Evolutionary conservation across 768 basidiomycete species (phyloP).

Genomic region (Asterophora parasitica): DNA sequence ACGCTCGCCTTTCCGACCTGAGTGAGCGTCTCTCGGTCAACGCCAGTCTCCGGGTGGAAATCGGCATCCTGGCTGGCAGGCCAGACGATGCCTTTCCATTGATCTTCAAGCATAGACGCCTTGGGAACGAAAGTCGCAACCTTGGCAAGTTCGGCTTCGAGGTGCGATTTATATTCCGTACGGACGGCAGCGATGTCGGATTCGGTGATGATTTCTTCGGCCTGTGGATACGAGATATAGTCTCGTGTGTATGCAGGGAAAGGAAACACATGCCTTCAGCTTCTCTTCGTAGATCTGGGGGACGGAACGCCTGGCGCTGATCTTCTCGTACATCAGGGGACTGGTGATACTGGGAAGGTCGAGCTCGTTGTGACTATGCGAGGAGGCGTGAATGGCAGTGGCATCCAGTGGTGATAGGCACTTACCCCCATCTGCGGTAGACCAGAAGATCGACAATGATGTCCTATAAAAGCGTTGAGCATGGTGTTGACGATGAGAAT

Average conservation of each 20-base stretch:
- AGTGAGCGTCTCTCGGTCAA: slow-evolving; percentile 44
- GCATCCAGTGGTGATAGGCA: not conserved
- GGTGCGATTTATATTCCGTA: slow-evolving; percentile 50
- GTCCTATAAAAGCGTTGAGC: slow-evolving; percentile 38
- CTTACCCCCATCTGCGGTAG: slow-evolving; percentile 71
- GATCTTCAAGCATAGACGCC: slow-evolving; percentile 53
- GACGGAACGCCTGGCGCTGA: slow-evolving; percentile 69
- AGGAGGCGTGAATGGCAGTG: not conserved
- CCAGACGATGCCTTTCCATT: slow-evolving; percentile 67
- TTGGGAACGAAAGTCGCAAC: slow-evolving; percentile 45
- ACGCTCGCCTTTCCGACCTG: slow-evolving; percentile 70
- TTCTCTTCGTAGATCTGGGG: slow-evolving; percentile 80
- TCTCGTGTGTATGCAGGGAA: not conserved
- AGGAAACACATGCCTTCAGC: slow-evolving; percentile 49
- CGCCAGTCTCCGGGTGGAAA: slow-evolving; percentile 64
- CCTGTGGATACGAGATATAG: slow-evolving; percentile 21
- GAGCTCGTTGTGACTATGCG: slow-evolving; percentile 76
- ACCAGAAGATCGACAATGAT: slow-evolving; percentile 87
- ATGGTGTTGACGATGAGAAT: not conserved
- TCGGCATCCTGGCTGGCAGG: slow-evolving; percentile 53
- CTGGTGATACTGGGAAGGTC: slow-evolving; percentile 85
- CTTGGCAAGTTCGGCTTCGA: slow-evolving; percentile 56
- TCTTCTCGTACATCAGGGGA: slow-evolving; percentile 89
- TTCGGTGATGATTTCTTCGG: slow-evolving; percentile 48
- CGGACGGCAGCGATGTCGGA: slow-evolving; percentile 49